Evolutionary conservation across 345 rosid species (phyloP).

Genomic region (Aurinia saxatilis): DNA sequence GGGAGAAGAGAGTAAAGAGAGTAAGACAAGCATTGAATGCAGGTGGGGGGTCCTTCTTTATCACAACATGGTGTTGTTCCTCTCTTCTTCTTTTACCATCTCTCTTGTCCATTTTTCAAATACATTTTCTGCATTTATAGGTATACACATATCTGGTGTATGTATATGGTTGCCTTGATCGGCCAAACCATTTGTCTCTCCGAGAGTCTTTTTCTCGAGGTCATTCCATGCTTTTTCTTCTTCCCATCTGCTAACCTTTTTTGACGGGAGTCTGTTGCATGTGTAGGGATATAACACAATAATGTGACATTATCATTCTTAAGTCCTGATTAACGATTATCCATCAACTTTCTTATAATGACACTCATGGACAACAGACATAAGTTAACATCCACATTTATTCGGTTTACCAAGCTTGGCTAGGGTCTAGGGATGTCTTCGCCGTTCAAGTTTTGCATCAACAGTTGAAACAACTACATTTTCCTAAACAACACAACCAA

Average conservation of each 20-base stretch:
- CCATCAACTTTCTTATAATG: not conserved
- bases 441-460: no score
- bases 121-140: conserved; percentile 14
- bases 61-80: conserved; percentile 31
- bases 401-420: not conserved
- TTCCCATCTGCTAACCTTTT: not conserved
- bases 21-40: conserved; percentile 32
- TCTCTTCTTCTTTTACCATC: not conserved
- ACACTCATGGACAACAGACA: conserved; percentile 5
- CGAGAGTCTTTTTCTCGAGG: conserved; percentile 13
- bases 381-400: not conserved
- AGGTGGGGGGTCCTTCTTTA: conserved; percentile 31
- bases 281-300: not conserved
- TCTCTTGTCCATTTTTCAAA: conserved; percentile 19
- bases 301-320: not conserved
- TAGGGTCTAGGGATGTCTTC: not conserved
- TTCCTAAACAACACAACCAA: not conserved
- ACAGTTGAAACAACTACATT: not conserved
- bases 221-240: conserved; percentile 7
- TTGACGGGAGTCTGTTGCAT: not conserved
- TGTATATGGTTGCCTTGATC: conserved; percentile 10
- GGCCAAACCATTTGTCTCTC: conserved; percentile 26
- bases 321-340: not conserved
- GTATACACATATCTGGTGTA: not conserved
- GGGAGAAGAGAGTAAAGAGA: conserved; percentile 23